Percentiles rank a stretch among this genome's conserved stretches.
phyloP scores from a whole-genome alignment of 1,284 basidiomycete species.

The Ceraceosorus guamensis region DNA sequence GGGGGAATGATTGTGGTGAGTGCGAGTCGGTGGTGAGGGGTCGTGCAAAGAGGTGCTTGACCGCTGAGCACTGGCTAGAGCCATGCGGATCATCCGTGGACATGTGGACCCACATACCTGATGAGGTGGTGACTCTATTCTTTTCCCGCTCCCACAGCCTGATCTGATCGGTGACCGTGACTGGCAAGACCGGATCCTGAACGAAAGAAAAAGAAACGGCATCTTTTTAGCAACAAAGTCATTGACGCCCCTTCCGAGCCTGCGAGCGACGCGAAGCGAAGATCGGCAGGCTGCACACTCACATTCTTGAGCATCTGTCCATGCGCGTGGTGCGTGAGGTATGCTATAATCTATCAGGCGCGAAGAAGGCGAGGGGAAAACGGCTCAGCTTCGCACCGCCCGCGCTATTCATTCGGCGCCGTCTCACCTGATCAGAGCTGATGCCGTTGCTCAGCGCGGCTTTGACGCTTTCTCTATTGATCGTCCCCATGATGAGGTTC shows the following conservation, averaged over 20 bases:
- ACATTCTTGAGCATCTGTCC: conserved; percentile 95
- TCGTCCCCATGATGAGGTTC: conserved; percentile 87
- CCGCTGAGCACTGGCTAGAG: too few relatives aligned
- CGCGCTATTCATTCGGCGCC: too few relatives aligned
- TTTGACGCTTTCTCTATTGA: conserved; percentile 91
- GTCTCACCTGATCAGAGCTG: conserved; percentile 77
- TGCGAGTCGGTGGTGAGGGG: too few relatives aligned
- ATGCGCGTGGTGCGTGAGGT: conserved; percentile 87
- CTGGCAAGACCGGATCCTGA: conserved; percentile 79
- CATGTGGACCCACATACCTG: conserved; percentile 43
- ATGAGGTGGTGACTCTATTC: conserved; percentile 62
- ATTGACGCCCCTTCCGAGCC: background rate
- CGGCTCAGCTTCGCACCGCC: background rate
- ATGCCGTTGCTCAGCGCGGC: conserved; percentile 90
- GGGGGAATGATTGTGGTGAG: too few relatives aligned
- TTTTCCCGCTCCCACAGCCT: conserved; percentile 95
- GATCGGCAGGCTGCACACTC: too few relatives aligned
- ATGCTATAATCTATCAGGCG: conserved; percentile 74
- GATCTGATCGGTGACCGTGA: conserved; percentile 96
- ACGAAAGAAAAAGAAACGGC: background rate
- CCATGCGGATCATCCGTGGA: background rate
- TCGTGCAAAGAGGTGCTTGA: too few relatives aligned
- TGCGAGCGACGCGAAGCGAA: background rate
- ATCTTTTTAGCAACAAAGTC: background rate
- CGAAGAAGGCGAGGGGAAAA: conserved; percentile 4